Evolutionary conservation across 2,329 filamentous ascomycete species (phyloP), one percentile per base, ranked within the genome.

Genomic region (Colletotrichum camelliae): DNA sequence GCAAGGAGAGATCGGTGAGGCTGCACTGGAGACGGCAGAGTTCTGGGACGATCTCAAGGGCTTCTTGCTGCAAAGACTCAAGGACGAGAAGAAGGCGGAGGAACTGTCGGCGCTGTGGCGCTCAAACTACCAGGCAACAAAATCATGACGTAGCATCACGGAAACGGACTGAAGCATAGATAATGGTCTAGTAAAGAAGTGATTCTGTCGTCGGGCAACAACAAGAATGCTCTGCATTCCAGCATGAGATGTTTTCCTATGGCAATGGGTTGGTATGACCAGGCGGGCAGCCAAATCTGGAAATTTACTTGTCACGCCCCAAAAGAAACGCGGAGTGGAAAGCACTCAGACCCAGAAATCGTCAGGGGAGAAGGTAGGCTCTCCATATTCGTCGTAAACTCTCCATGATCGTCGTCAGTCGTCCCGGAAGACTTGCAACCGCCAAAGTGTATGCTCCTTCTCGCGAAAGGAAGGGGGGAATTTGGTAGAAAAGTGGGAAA

Each of bases 11-110:
- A 74, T 73, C 15, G 57, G 77, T 85, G 85, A 85, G 70, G 90
- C 91, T 33, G 89, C 94, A 24, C 82, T 98, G 78, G 86, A 91
- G 81, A 93, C 91, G 15, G 91, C 93, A 8, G 92, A 90, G 71
- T 99, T 99, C 82, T 99, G 97, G 97, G 86, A 86, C 10, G 97
- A 98, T 86, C 84, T 99, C 77, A 92, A 92, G 81, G 94, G 91
- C 0, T 98, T 96, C 84, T 83, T 99, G 83, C 86, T 92, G 81
- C 94, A 96, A 87, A 91, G 95, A 82, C 85, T 98, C 80, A 92
- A 94, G 84, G 94, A 97, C 82, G 92, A 92, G 81, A 85, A 85
- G 72, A 84, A 89, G 81, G 94, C 94, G 1, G 91, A 91, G 79
- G 90, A 92, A 80, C 83, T 96, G 80, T 89, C 90, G 43, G 86